Evolutionary conservation across 257 asterid genomes (phyloP).

Genomic region (Solanum arcanum): DNA sequence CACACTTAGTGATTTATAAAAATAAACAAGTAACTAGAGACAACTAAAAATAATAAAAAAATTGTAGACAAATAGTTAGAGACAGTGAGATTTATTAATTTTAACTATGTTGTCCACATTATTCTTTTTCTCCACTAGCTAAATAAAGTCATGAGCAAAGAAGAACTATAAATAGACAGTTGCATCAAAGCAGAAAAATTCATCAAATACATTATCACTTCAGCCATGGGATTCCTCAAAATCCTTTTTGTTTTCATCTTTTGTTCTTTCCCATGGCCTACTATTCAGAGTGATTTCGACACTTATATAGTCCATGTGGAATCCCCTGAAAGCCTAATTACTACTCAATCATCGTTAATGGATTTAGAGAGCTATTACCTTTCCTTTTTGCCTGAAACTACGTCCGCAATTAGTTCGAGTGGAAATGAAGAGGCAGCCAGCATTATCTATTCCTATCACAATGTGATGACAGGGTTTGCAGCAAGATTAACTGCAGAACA

Average conservation of each 20-base stretch:
- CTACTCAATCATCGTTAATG: background rate
- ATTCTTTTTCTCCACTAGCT: background rate
- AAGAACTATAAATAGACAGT: background rate
- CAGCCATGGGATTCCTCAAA: background rate
- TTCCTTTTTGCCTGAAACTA: slow-evolving; percentile 16
- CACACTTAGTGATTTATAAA: too few species aligned
- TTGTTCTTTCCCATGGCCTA: background rate
- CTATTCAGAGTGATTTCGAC: background rate
- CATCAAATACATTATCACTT: background rate
- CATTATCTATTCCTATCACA: slow-evolving; percentile 17
- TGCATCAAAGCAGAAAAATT: background rate
- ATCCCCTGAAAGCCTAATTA: background rate
- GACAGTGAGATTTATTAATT: background rate
- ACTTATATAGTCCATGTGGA: slow-evolving; percentile 35
- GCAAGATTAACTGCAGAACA: slow-evolving; percentile 28
- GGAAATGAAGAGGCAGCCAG: background rate
- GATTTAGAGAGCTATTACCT: slow-evolving; percentile 23
- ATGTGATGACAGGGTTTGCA: slow-evolving; percentile 34
- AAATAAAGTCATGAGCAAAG: background rate
- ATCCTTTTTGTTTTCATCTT: background rate
- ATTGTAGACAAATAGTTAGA: too few species aligned
- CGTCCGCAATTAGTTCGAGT: background rate
- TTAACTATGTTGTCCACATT: background rate
- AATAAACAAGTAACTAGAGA: too few species aligned
- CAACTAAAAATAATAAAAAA: too few species aligned